Conservation (phyloP, 805 yeast genomes). For the Clavispora phyllophila region DNA sequence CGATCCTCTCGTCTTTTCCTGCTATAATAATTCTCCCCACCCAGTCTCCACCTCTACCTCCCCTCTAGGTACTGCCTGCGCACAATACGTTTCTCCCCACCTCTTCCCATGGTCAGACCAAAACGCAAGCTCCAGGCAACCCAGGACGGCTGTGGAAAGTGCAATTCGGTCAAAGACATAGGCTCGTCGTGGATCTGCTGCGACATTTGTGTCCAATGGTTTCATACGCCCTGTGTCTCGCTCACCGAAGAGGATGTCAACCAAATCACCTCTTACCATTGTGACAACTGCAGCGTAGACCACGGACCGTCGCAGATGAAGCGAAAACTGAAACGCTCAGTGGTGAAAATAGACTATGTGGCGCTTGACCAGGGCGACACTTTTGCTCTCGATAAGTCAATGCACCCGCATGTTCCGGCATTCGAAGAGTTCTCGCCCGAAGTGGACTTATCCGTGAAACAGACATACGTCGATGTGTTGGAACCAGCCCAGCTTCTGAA, state of each 20-base stretch:
- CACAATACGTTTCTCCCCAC: too few species aligned
- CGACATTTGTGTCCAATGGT: slow-evolving; percentile 51
- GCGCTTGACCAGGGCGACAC: slow-evolving; percentile 73
- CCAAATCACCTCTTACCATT: slow-evolving; percentile 48
- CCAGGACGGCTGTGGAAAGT: background rate
- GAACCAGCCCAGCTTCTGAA: slow-evolving; percentile 30
- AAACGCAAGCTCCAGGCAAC: background rate
- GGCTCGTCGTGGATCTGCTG: slow-evolving; percentile 51
- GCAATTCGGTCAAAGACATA: slow-evolving; percentile 1
- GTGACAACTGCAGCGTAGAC: slow-evolving; percentile 39
- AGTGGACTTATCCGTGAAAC: slow-evolving; percentile 4
- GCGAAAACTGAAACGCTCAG: slow-evolving; percentile 51
- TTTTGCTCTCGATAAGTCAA: slow-evolving; percentile 40
- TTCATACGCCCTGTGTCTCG: slow-evolving; percentile 44
- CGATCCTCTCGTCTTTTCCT: too few species aligned
- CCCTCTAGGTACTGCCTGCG: too few species aligned
- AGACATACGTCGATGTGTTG: slow-evolving; percentile 21
- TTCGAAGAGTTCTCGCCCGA: slow-evolving; percentile 11
- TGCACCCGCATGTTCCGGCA: slow-evolving; percentile 48
- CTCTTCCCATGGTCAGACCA: background rate
- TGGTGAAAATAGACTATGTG: slow-evolving; percentile 62
- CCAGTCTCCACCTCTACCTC: too few species aligned
- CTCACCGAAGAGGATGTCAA: slow-evolving; percentile 23
- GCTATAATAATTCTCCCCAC: too few species aligned
- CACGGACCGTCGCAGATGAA: slow-evolving; percentile 48